Evolutionary conservation across 2,329 filamentous ascomycete species (phyloP), one percentile per base, ranked within the genome.

Genomic region (Penicillium rolfsii): DNA sequence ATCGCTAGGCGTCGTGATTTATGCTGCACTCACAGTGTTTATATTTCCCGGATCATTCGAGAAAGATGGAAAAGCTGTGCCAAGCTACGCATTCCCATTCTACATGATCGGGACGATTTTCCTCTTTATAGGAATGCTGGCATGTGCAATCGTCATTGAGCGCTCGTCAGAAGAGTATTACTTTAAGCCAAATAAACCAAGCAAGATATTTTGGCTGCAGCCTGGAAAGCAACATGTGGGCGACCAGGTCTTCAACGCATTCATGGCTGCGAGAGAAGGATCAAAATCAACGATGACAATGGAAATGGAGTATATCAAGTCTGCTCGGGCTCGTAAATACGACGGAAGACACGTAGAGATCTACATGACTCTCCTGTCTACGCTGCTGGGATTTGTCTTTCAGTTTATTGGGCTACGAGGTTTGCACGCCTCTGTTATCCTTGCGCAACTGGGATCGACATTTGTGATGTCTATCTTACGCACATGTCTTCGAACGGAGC

Each of bases 321-420:
- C 74, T 0, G 63, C 69, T 6, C 63, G 70, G 33, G 56, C 65
- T 5, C 54, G 52, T 11, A 43, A 58, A 50, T 62, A 65, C 6
- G 52, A 65, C 1, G 58, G 52, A 1, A 64, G 64, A 12, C 55
- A 64, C 3, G 8, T 66, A 1, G 54, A 68, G 5, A 67, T 74
- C 0, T 49, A 72, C 2, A 56, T 64, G 6, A 68, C 70, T 3
- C 57, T 78, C 8, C 16, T 48, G 0, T 52, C 71, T 1, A 75
- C 75, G 0, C 58, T 75, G 11, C 2, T 71, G 4, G 77, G 76
- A 1, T 79, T 76, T 19, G 63, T 79, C 3, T 49, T 74, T 1
- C 77, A 80, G 55, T 80, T 80, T 33, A 64, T 79, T 7, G 77
- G 77, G 2, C 64, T 77, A 1, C 68, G 77, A 52, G 76, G 73